Evolutionary conservation across 176 grass and related monocot genomes (phyloP).

Genomic region (Pharus latifolius): DNA sequence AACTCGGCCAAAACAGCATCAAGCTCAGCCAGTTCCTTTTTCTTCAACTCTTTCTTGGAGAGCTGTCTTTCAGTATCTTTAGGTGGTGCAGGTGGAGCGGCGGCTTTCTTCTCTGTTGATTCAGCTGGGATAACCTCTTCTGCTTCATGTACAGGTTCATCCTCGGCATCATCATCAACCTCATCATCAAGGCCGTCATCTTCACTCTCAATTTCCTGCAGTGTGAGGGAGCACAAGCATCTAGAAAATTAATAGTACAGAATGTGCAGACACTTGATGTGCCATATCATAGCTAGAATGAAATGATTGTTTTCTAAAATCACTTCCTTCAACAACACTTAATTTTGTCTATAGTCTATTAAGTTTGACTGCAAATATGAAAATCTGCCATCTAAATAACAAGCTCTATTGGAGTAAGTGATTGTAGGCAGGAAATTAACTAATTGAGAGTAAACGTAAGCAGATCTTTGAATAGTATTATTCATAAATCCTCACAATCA

Average conservation of each 20-base stretch:
- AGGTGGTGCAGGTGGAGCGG: constrained; percentile 28
- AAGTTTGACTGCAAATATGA: background rate
- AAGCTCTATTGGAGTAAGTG: background rate
- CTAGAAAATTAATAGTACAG: background rate
- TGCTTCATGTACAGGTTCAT: constrained; percentile 52
- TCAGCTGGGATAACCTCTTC: constrained; percentile 28
- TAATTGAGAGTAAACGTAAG: too few relatives aligned
- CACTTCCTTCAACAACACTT: background rate
- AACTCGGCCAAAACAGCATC: constrained; percentile 80
- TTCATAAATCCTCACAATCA: background rate
- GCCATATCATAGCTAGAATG: background rate
- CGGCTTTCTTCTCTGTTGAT: constrained; percentile 20
- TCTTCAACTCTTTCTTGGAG: constrained; percentile 95
- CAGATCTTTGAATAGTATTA: too few relatives aligned
- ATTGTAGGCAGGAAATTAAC: background rate
- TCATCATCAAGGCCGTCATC: constrained; percentile 77
- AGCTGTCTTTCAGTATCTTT: constrained; percentile 89
- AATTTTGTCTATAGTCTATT: background rate
- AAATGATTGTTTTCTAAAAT: background rate
- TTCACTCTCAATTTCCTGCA: constrained; percentile 88
- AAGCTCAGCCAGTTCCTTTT: constrained; percentile 83
- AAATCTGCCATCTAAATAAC: constrained; percentile 7
- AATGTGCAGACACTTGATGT: background rate
- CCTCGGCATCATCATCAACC: constrained; percentile 43
- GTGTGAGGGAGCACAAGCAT: background rate